Base-by-base conservation (phyloP, 2,329 filamentous ascomycete species). In the Allantophomopsis lycopodina region DNA sequence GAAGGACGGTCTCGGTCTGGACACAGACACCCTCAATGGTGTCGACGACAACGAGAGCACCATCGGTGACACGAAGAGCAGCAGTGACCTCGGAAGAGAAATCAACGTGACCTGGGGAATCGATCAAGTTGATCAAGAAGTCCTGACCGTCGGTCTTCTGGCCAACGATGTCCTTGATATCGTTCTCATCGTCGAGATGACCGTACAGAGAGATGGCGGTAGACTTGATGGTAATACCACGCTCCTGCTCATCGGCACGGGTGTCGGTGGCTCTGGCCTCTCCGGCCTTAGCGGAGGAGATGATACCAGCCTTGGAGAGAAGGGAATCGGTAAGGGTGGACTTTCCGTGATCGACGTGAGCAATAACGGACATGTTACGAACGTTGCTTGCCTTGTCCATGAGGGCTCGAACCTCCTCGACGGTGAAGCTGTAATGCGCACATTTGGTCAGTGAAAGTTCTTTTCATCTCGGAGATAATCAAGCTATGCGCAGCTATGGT, bases 151-250 rank as follows among this genome's bases (percentile, higher is more conserved):
- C 76, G 54, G 85, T 83, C 70, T 85, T 82, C 68, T 87, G 76
- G 64, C 79, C 78, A 53, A 83, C 81, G 54, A 96, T 87, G 62
- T 98, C 91, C 79, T 94, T 94, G 52, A 95, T 61, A 61, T 96
- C 91, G 3, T 3, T 8, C 44, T 95, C 89, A 37, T 74, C 69
- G 53, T 83, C 78, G 46, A 73, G 67, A 57, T 79, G 71, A 61
- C 85, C 87, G 70, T 91, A 98, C 60, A 98, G 79, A 55, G 93
- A 96, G 72, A 98, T 98, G 68, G 93, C 91, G 48, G 91, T 98
- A 43, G 91, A 98, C 82, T 98, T 98, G 81, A 98, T 98, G 58
- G 91, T 98, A 61, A 98, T 95, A 79, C 91, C 87, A 81, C 91
- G 88, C 66, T 98, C 91, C 74, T 98, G 91, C 68, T 98, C 91